These are phyloP conservation scores for Aspergillus tanneri DNA, from an alignment of 2,329 filamentous ascomycete genomes.

Conservation along the genomic window DNA sequence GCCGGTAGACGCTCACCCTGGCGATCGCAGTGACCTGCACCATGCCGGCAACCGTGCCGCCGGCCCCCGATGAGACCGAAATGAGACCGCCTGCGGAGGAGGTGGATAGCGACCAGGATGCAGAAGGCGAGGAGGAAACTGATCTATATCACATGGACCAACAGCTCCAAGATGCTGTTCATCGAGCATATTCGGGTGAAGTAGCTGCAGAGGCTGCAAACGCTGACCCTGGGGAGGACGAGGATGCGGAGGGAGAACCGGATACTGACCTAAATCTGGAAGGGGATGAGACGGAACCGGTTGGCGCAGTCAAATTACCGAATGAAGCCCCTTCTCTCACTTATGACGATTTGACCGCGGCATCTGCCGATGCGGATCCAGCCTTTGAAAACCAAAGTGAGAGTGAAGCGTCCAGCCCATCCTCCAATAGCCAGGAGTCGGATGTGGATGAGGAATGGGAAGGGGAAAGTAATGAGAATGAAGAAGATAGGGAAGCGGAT, in stretches of 20 bases:
- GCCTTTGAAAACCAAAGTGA: conserved; percentile 44
- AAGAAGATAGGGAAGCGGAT: conserved; percentile 48
- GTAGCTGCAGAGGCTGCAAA: conserved; percentile 28
- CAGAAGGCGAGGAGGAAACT: conserved; percentile 46
- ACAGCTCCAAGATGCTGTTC: conserved; percentile 40
- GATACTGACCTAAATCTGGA: conserved; percentile 23
- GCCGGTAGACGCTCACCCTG: conserved; percentile 30
- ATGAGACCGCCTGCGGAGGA: conserved; percentile 33
- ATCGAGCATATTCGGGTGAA: conserved; percentile 37
- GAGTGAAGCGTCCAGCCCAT: conserved; percentile 39
- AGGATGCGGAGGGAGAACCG: conserved; percentile 30
- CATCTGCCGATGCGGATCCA: conserved; percentile 42
- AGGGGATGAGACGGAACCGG: conserved; percentile 44
- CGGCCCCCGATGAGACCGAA: conserved; percentile 37
- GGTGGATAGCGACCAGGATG: conserved; percentile 45
- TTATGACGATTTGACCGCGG: conserved; percentile 39
- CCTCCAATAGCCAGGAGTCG: conserved; percentile 55
- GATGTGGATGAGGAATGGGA: conserved; percentile 56
- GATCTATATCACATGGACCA: conserved; percentile 43
- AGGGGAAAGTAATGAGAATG: conserved; percentile 48
- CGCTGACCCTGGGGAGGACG: conserved; percentile 33
- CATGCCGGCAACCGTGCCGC: conserved; percentile 44
- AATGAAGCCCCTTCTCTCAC: conserved; percentile 30
- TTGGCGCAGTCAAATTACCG: conserved; percentile 39
- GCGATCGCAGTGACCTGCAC: conserved; percentile 39